These are phyloP conservation scores for Melanogaster broomeanus DNA, from an alignment of 768 basidiomycete genomes.

Conservation along the genomic window DNA sequence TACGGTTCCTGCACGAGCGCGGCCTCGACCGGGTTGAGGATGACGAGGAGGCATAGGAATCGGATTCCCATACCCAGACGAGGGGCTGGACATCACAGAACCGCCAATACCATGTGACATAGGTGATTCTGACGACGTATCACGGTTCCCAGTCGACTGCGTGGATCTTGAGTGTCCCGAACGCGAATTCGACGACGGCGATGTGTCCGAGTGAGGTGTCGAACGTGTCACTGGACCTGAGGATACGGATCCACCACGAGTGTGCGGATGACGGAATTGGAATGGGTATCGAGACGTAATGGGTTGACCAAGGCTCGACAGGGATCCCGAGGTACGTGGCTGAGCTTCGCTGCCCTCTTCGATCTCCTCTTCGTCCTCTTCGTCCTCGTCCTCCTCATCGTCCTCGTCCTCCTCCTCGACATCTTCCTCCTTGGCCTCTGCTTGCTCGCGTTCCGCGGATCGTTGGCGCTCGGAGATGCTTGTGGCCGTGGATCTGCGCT, in stretches of 20 bases:
- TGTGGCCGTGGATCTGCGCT: constrained; percentile 28
- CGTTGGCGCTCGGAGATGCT: constrained; percentile 32
- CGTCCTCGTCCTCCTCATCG: constrained; percentile 47
- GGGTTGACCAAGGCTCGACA: constrained; percentile 84
- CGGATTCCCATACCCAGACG: constrained; percentile 32
- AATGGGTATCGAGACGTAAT: constrained; percentile 72
- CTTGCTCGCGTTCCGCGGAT: constrained; percentile 30
- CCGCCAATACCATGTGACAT: constrained; percentile 42
- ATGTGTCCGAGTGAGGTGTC: constrained; percentile 37
- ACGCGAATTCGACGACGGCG: constrained; percentile 39
- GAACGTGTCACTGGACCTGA: constrained; percentile 43
- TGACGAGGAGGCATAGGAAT: constrained; percentile 55
- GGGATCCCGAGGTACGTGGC: constrained; percentile 72
- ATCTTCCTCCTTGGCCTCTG: constrained; percentile 26
- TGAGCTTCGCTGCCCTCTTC: constrained; percentile 52
- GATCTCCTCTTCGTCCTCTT: constrained; percentile 37
- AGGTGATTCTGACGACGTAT: constrained; percentile 59
- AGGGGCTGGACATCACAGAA: constrained; percentile 40
- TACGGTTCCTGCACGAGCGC: constrained; percentile 41
- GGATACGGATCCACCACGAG: constrained; percentile 45
- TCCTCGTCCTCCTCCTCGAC: constrained; percentile 32
- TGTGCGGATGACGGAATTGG: constrained; percentile 51
- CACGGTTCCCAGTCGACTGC: constrained; percentile 63
- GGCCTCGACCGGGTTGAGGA: constrained; percentile 40
- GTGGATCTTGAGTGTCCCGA: constrained; percentile 47